Base-by-base conservation (phyloP, 176 grass and related monocot genomes). In the Oryza australiensis region DNA sequence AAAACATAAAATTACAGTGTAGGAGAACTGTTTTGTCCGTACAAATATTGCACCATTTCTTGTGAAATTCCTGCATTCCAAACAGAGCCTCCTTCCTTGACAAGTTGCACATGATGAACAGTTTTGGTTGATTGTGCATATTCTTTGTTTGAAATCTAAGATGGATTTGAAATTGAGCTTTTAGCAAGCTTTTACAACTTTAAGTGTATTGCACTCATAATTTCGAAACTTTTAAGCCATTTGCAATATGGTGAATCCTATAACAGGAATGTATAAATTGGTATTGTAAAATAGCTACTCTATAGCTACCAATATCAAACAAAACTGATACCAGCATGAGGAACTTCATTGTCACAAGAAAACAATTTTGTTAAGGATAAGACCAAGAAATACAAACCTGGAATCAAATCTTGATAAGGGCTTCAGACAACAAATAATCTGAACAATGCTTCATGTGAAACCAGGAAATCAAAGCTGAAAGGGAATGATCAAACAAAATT, bases 371-470 rank as follows among this genome's bases (percentile, higher is more conserved):
- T 32, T 32, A 32, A 45, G 22, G 62, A 63, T 9, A 46, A 69
- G 2, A 38, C 42, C 23, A 77, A 48, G 12, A 33, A 80, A 14
- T 27, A 71, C 77, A 34, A 62, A 89, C 77, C 71, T 89, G 53
- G 35, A 70, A 0, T 65, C n/a, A 57, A 80, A 74, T 62, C 69
- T 70, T 80, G n/a, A 67, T 33, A 64, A 65, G 45, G 59, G 24
- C 64, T 85, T 81, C 26, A 11, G 30, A 30, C 22, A 64, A 13
- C 38, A 51, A 12, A 40, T 48, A 62, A 76, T 5, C 30, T 32
- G 41, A 55, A 42, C 46, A 70, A 64, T 77, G 32, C 66, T 83
- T 88, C 86, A 73, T 78, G 33, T 27, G 57, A 77, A 62, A 63
- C 16, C 49, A 11, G 51, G 72, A 64, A 77, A 85, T 0, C 7